These are phyloP conservation scores for Solioccasus polychromus DNA, from an alignment of 768 basidiomycete genomes.

Conservation along the genomic window DNA sequence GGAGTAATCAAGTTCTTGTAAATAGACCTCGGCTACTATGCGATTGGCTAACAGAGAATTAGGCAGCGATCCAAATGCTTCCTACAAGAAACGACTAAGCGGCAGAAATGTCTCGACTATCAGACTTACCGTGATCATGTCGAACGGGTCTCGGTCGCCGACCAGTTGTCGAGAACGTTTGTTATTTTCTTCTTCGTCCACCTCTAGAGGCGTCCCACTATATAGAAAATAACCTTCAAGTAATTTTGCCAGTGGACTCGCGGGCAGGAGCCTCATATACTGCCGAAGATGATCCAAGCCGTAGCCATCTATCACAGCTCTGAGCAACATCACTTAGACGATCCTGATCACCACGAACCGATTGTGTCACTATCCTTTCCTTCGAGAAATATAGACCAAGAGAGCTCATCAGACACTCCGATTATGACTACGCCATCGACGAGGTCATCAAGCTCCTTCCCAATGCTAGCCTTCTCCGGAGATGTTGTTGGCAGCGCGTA, in stretches of 20 bases:
- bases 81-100: slow-evolving; percentile 39
- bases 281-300: slow-evolving; percentile 52
- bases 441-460: slow-evolving; percentile 67
- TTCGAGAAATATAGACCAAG: slow-evolving; percentile 81
- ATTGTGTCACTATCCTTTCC: slow-evolving; percentile 63
- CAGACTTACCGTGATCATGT: slow-evolving; percentile 56
- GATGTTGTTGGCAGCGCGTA: slow-evolving; percentile 49
- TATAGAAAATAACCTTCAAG: slow-evolving; percentile 70
- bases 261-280: slow-evolving; percentile 66
- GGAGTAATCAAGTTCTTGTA: slow-evolving; percentile 68
- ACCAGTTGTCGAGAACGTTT: slow-evolving; percentile 7
- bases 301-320: slow-evolving; percentile 51
- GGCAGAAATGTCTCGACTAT: not conserved
- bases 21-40: slow-evolving; percentile 62
- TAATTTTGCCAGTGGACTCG: slow-evolving; percentile 50
- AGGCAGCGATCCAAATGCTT: slow-evolving; percentile 46
- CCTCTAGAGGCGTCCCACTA: slow-evolving; percentile 45
- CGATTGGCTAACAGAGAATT: slow-evolving; percentile 67
- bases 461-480: slow-evolving; percentile 43
- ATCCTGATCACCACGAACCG: slow-evolving; percentile 43
- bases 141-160: slow-evolving; percentile 52
- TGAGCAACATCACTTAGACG: not conserved
- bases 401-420: slow-evolving; percentile 71
- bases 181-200: slow-evolving; percentile 27
- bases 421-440: slow-evolving; percentile 76